Evolutionary conservation across 2,329 filamentous ascomycete species (phyloP).

Genomic region (Aspergillus sp.): DNA sequence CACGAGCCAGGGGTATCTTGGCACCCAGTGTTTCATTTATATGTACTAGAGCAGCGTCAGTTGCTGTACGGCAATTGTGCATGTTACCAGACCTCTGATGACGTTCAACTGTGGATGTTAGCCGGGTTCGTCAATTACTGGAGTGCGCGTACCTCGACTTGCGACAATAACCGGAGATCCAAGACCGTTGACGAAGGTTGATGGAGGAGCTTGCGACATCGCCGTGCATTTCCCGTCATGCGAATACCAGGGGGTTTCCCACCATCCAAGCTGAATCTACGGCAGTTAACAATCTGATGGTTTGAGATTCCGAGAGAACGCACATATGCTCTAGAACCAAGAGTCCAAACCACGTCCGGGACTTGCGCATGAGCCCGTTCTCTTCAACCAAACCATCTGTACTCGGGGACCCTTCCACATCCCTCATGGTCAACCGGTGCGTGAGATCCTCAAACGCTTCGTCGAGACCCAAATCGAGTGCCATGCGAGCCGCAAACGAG

Average conservation of each 20-base stretch:
- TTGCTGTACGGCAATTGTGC: no score
- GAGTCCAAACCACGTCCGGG: slow-evolving; percentile 54
- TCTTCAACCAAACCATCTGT: slow-evolving; percentile 20
- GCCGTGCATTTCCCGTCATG: slow-evolving; percentile 38
- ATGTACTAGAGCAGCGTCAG: slow-evolving; percentile 26
- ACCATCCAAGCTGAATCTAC: slow-evolving; percentile 43
- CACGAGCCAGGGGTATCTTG: slow-evolving; percentile 26
- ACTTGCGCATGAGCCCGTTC: slow-evolving; percentile 41
- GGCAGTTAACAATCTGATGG: slow-evolving; percentile 1
- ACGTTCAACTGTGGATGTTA: slow-evolving; percentile 39
- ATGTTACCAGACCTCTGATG: slow-evolving; percentile 31
- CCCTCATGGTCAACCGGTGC: slow-evolving; percentile 27
- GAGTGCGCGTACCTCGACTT: slow-evolving; percentile 43
- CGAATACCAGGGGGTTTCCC: slow-evolving; percentile 47
- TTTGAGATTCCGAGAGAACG: neutral
- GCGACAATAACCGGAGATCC: slow-evolving; percentile 54
- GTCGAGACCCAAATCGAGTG: slow-evolving; percentile 49
- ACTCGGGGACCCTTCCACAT: slow-evolving; percentile 18
- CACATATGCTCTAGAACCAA: slow-evolving; percentile 54
- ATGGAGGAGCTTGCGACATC: slow-evolving; percentile 47
- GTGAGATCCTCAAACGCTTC: slow-evolving; percentile 44
- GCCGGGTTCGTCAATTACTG: neutral
- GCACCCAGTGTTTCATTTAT: slow-evolving; percentile 38
- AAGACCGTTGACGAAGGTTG: slow-evolving; percentile 46
- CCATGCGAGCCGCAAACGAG: slow-evolving; percentile 53